Base-by-base conservation (phyloP, 768 basidiomycete genomes). In the Suillus cothurnatus region DNA sequence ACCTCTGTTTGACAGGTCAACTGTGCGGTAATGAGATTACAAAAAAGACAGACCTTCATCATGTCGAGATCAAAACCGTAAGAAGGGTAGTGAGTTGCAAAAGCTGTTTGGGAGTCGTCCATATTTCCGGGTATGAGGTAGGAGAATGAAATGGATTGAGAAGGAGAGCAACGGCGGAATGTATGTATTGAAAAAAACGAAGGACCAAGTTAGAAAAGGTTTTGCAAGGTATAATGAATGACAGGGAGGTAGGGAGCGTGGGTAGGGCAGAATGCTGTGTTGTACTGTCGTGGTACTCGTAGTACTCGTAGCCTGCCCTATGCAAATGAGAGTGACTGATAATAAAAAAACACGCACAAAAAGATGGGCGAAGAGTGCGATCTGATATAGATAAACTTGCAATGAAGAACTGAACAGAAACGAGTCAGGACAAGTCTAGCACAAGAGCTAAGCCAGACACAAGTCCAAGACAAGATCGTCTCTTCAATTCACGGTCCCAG, bases 1-100 rank as follows among this genome's bases (percentile, higher is more conserved):
- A 89, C 79, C 93, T 89, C 93, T 95, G 78, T 14, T 47, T 36
- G 39, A 39, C 55, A 49, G 61, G 41, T 58, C 65, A 63, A 67
- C 6, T 36, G 60, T 53, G 43, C 50, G 34, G 8, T 14, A 19
- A 58, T 71, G 26, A 59, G 26, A 31, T 7, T 28, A 3, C 21
- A 12, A 41, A 58, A 19, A 56, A 62, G 31, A 76, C 81, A 19
- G 41, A 90, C 92, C 90, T 94, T 94, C 91, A 93, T 93, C 92
- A 94, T 93, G 79, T 94, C 92, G 85, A 93, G 81, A 74, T 93
- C 92, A 81, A 93, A 90, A 65, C 78, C 81, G 85, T 91, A 93
- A 67, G 84, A 76, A 68, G 85, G 83, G 76, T 93, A 92, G 72
- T 88, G 89, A 57, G 81, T 77, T 67, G 86, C 85, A 76, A 90